Percentiles rank a stretch among this genome's conserved stretches.
Conservation (phyloP, 345 rosid species). For the Jatropha curcas region DNA sequence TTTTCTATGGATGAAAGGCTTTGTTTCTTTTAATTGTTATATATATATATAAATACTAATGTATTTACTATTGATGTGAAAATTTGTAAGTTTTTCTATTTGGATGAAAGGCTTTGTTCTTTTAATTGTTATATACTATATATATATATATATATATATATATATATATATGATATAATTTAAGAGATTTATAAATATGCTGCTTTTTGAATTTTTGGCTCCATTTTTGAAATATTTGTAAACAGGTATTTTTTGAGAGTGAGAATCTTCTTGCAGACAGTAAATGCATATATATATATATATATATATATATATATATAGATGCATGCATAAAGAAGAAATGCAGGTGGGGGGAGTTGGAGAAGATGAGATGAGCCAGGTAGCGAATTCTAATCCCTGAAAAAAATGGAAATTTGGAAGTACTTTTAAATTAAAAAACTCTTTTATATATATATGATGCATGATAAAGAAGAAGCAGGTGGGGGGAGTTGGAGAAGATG, state of each 20-base stretch:
- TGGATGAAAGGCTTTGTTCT: constrained; percentile 22
- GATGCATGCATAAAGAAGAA: too few relatives aligned
- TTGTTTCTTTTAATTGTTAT: constrained; percentile 11
- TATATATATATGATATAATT: too few relatives aligned
- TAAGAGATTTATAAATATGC: too few relatives aligned
- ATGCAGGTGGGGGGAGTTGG: too few relatives aligned
- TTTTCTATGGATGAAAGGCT: constrained; percentile 24
- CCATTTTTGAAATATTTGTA: background rate
- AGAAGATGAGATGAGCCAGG: too few relatives aligned
- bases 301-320: too few relatives aligned
- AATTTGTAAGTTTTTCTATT: constrained; percentile 32
- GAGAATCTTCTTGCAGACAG: constrained; percentile 15
- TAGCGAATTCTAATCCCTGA: too few relatives aligned
- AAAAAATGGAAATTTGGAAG: too few relatives aligned
- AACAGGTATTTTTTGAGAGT: constrained; percentile 15
- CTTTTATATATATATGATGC: too few relatives aligned
- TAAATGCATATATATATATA: too few relatives aligned
- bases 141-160: background rate
- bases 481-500: constrained; percentile 3
- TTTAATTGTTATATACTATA: too few relatives aligned
- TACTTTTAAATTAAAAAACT: too few relatives aligned
- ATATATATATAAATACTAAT: background rate
- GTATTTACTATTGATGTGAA: constrained; percentile 23
- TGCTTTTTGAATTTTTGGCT: background rate
- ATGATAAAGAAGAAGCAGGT: constrained; percentile 4